Evolutionary conservation across 202 grass and related monocot genomes (phyloP).

Genomic region (Zoysia matrella): DNA sequence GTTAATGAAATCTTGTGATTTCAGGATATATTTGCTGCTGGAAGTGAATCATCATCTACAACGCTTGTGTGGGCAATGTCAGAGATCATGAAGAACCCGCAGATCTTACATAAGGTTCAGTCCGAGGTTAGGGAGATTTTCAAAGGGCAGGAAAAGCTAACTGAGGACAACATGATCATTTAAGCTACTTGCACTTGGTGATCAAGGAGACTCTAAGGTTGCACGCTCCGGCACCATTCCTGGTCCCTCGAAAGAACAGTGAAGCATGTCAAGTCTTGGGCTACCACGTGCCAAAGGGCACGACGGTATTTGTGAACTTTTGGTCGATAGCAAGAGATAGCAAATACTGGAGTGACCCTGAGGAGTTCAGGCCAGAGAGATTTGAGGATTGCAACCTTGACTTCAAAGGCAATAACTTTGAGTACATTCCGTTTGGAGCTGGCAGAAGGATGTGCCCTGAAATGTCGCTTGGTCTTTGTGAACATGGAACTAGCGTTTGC

Average conservation of each 20-base stretch:
- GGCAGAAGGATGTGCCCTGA: constrained; percentile 11
- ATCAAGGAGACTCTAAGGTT: constrained; percentile 21
- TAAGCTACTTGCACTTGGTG: background rate
- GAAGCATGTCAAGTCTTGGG: no score
- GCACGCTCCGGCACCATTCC: background rate
- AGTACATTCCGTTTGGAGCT: constrained; percentile 10
- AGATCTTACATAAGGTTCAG: constrained; percentile 3
- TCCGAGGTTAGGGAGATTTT: constrained; percentile 12
- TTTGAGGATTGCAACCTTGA: background rate
- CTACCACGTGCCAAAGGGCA: no score
- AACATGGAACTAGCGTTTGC: no score
- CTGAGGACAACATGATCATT: background rate
- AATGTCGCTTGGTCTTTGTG: background rate
- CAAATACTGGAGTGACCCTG: background rate
- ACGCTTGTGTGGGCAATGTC: background rate
- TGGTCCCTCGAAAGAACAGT: background rate
- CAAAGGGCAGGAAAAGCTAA: background rate
- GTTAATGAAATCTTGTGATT: no score
- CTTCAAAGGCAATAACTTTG: constrained; percentile 8
- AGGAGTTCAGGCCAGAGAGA: background rate
- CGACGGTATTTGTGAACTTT: no score
- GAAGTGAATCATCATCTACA: constrained; percentile 14
- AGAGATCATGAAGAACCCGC: no score
- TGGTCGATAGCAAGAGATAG: no score
- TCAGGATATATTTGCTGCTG: constrained; percentile 22